Evolutionary conservation across 1,139 yeast genomes (phyloP).

Genomic region (Kluyveromyces sp.): DNA sequence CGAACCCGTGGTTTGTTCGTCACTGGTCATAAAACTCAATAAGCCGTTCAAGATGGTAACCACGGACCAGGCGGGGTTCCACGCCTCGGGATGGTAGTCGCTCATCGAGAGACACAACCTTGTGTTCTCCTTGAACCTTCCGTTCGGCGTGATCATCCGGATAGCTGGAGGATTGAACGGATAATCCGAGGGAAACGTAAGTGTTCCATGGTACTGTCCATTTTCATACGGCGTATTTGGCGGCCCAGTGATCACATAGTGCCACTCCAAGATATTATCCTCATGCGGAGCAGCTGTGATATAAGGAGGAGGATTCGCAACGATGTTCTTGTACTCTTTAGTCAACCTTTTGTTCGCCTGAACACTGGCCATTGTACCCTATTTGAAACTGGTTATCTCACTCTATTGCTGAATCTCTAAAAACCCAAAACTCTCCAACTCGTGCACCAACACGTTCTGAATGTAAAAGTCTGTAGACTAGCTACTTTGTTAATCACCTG

Average conservation of each 20-base stretch:
- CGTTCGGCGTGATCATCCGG: conserved; percentile 81
- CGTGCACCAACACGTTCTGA: too few relatives aligned
- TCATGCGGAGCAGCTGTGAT: conserved; percentile 82
- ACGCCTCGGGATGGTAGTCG: conserved; percentile 86
- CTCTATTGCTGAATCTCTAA: neutral
- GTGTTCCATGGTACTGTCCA: conserved; percentile 87
- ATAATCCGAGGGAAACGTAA: conserved; percentile 77
- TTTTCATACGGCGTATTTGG: conserved; percentile 76
- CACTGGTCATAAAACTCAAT: conserved; percentile 74
- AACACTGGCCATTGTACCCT: conserved; percentile 44
- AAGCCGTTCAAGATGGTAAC: conserved; percentile 79
- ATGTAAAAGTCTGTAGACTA: too few relatives aligned
- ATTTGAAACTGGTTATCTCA: too few relatives aligned
- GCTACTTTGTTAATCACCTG: too few relatives aligned
- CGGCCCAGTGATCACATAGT: conserved; percentile 57
- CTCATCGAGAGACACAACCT: conserved; percentile 82
- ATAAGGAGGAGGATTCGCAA: conserved; percentile 73
- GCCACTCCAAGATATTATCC: conserved; percentile 58
- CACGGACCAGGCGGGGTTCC: conserved; percentile 97
- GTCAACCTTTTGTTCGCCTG: conserved; percentile 46
- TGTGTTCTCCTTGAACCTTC: conserved; percentile 69
- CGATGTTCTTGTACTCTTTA: conserved; percentile 70
- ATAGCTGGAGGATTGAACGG: conserved; percentile 93
- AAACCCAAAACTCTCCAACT: neutral
- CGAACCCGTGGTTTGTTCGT: conserved; percentile 51